These are phyloP conservation scores for Zymoseptoria passerinii DNA, from an alignment of 2,329 filamentous ascomycete species.

Conservation along the genomic window DNA sequence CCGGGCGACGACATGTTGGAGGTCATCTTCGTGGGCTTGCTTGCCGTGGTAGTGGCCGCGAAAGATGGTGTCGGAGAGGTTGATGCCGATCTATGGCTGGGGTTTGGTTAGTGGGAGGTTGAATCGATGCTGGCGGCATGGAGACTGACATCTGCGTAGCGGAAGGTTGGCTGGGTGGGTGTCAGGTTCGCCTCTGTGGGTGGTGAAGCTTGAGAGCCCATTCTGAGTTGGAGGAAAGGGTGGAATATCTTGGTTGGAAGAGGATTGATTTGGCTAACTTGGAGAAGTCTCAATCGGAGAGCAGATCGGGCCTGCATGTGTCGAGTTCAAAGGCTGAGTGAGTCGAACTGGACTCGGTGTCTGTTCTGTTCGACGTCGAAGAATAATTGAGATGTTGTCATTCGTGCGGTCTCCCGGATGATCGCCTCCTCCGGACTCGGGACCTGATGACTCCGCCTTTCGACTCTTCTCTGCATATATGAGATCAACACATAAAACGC, in stretches of 20 bases:
- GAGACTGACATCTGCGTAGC: constrained; percentile 19
- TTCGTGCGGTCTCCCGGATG: not conserved
- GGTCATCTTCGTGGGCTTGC: constrained; percentile 63
- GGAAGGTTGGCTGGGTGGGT: constrained; percentile 1
- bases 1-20: constrained; percentile 67
- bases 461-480: not conserved
- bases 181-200: not conserved
- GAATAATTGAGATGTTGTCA: not conserved
- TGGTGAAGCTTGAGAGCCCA: not conserved
- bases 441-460: not conserved
- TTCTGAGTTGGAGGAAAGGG: not conserved
- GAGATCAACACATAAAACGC: not conserved
- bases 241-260: not conserved
- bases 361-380: not conserved
- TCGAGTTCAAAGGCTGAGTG: not conserved
- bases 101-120: constrained; percentile 1
- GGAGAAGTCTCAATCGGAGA: not conserved
- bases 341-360: not conserved
- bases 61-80: constrained; percentile 88
- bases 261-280: not conserved
- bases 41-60: constrained; percentile 76
- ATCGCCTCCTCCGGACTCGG: not conserved
- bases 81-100: constrained; percentile 68
- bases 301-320: not conserved
- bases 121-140: not conserved